Percentiles rank a stretch among this genome's conserved stretches.
phyloP scores from a whole-genome alignment of 1,284 basidiomycete species.

The Leccinum variabile region DNA sequence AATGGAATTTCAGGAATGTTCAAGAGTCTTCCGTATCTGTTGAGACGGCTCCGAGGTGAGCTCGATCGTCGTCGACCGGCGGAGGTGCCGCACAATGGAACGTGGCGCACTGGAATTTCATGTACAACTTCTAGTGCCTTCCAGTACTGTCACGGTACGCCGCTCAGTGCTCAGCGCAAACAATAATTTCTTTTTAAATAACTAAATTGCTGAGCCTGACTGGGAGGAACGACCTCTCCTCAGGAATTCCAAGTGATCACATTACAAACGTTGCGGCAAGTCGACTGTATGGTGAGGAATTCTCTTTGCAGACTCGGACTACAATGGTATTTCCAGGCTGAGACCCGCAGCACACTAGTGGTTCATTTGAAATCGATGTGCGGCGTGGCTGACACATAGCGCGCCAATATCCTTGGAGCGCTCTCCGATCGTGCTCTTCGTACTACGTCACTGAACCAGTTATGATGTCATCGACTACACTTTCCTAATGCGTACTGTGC shows the following conservation, averaged over 20 bases:
- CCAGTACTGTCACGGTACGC: neutral
- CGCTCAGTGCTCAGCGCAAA: neutral
- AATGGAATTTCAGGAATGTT: neutral
- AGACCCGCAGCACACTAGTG: neutral
- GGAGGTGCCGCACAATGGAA: neutral
- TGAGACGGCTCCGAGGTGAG: neutral
- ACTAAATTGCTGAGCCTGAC: too few species aligned
- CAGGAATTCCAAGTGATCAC: too few species aligned
- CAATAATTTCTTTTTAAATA: too few species aligned
- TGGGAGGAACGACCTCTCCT: too few species aligned
- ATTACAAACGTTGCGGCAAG: too few species aligned
- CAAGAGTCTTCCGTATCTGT: neutral
- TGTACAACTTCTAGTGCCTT: neutral
- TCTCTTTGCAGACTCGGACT: too few species aligned
- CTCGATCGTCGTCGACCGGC: too few species aligned
- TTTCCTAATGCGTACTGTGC: slow-evolving; percentile 34
- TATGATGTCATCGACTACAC: slow-evolving; percentile 35
- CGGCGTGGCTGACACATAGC: neutral
- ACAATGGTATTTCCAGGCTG: neutral
- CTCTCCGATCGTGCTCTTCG: slow-evolving; percentile 7
- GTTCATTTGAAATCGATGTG: neutral
- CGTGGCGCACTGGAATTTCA: too few species aligned
- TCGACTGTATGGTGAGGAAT: too few species aligned
- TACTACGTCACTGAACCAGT: slow-evolving; percentile 23
- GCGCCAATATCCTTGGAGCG: neutral